A percentile compares a stretch with the other conserved stretches of the same genome.
phyloP scores from a whole-genome alignment of 306 rosid species.

The peach (Prunus persica) region DNA sequence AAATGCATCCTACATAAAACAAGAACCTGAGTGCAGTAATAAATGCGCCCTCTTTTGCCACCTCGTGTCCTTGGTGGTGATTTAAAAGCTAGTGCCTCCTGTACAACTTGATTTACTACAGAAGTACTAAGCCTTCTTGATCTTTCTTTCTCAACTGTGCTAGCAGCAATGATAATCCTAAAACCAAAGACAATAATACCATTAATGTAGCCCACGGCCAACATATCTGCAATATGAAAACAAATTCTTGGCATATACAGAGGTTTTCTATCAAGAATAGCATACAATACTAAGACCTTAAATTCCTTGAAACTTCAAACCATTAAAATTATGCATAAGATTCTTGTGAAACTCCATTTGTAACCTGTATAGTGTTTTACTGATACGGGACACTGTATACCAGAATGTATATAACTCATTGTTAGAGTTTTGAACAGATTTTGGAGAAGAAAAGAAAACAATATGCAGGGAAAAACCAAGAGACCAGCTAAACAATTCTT shows the following conservation, averaged over 20 bases:
- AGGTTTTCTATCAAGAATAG: not conserved
- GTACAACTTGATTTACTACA: constrained; percentile 82
- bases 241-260: not conserved
- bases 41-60: constrained; percentile 89
- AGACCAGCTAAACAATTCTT: too few relatives aligned
- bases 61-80: constrained; percentile 92
- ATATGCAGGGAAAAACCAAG: too few relatives aligned
- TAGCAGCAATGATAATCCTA: constrained; percentile 85
- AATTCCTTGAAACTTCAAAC: not conserved
- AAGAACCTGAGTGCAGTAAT: constrained; percentile 88
- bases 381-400: too few relatives aligned
- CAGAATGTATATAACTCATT: too few relatives aligned
- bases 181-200: constrained; percentile 7
- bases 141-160: constrained; percentile 86
- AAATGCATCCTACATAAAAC: constrained; percentile 4
- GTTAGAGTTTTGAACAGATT: too few relatives aligned
- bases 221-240: not conserved
- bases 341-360: not conserved
- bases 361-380: not conserved
- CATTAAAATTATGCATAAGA: not conserved
- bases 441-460: too few relatives aligned
- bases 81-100: constrained; percentile 87
- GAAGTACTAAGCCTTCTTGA: constrained; percentile 90
- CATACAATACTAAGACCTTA: not conserved
- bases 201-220: not conserved